Conservation (phyloP, 2,329 filamentous ascomycete genomes). For the Fusarium robinianum region DNA sequence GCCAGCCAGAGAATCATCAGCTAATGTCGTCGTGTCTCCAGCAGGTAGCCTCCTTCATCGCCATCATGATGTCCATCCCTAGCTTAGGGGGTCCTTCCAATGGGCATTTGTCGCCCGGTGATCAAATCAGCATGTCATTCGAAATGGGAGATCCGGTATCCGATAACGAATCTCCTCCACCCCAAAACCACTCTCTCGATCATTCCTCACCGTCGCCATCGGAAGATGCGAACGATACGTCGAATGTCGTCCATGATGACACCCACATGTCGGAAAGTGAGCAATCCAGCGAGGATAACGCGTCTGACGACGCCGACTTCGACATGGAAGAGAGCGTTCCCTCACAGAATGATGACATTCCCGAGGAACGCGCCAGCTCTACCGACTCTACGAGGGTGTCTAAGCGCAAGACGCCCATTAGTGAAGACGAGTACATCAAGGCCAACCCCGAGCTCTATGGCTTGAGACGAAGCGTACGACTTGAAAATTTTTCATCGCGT, state of each 20-base stretch:
- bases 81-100: slow-evolving; percentile 66
- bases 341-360: slow-evolving; percentile 51
- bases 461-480: slow-evolving; percentile 83
- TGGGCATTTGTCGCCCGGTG: slow-evolving; percentile 64
- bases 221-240: slow-evolving; percentile 48
- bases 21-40: slow-evolving; percentile 45
- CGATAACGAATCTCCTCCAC: slow-evolving; percentile 79
- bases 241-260: slow-evolving; percentile 47
- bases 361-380: slow-evolving; percentile 68
- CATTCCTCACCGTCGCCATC: slow-evolving; percentile 51
- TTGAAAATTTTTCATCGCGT: slow-evolving; percentile 29
- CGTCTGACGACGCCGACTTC: slow-evolving; percentile 74
- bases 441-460: slow-evolving; percentile 96
- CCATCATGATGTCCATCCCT: slow-evolving; percentile 66
- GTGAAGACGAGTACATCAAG: slow-evolving; percentile 82
- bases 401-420: slow-evolving; percentile 73
- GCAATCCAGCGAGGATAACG: slow-evolving; percentile 57
- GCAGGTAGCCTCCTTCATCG: slow-evolving; percentile 63
- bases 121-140: slow-evolving; percentile 47
- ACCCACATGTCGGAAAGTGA: slow-evolving; percentile 51
- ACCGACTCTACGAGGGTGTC: slow-evolving; percentile 68
- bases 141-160: slow-evolving; percentile 42
- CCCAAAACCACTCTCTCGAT: slow-evolving; percentile 61
- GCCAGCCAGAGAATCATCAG: slow-evolving; percentile 25
- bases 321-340: slow-evolving; percentile 67